A percentile compares a stretch with the other conserved stretches of the same genome.
Conservation (phyloP, 2,329 filamentous ascomycete species). For the Rhinocladiella mackenziei region DNA sequence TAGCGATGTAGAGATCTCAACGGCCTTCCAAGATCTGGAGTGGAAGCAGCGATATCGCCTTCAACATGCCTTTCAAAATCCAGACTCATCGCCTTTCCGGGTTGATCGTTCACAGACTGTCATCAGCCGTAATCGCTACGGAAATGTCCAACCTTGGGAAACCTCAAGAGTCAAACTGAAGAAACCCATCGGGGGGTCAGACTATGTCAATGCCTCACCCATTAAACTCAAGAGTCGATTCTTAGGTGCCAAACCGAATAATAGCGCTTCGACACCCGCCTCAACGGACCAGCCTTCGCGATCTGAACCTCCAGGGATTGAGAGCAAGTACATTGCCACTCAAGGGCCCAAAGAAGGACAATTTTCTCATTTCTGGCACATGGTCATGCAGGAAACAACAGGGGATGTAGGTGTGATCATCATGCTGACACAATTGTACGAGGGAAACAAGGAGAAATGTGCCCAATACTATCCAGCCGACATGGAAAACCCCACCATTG, state of each 20-base stretch:
- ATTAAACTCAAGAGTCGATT: slow-evolving; percentile 54
- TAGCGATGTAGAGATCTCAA: slow-evolving; percentile 49
- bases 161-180: slow-evolving; percentile 77
- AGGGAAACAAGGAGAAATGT: slow-evolving; percentile 76
- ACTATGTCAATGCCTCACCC: slow-evolving; percentile 80
- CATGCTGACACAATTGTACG: slow-evolving; percentile 88
- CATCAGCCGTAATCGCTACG: slow-evolving; percentile 72
- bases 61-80: slow-evolving; percentile 44
- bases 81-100: slow-evolving; percentile 54
- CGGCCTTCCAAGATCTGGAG: slow-evolving; percentile 60
- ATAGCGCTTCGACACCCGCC: slow-evolving; percentile 33
- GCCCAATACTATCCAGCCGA: slow-evolving; percentile 76
- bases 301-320: no score
- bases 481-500: slow-evolving; percentile 49
- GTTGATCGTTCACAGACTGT: slow-evolving; percentile 56
- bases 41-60: slow-evolving; percentile 57
- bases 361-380: slow-evolving; percentile 85
- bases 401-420: slow-evolving; percentile 74
- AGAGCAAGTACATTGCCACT: slow-evolving; percentile 77
- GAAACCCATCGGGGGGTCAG: slow-evolving; percentile 67
- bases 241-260: slow-evolving; percentile 41
- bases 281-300: slow-evolving; percentile 3
- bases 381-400: slow-evolving; percentile 77
- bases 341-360: slow-evolving; percentile 72
- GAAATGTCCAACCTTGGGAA: slow-evolving; percentile 85